Evolutionary conservation across 371 early-diverging fungal genomes (phyloP).

Genomic region (Mortierella sp.): DNA sequence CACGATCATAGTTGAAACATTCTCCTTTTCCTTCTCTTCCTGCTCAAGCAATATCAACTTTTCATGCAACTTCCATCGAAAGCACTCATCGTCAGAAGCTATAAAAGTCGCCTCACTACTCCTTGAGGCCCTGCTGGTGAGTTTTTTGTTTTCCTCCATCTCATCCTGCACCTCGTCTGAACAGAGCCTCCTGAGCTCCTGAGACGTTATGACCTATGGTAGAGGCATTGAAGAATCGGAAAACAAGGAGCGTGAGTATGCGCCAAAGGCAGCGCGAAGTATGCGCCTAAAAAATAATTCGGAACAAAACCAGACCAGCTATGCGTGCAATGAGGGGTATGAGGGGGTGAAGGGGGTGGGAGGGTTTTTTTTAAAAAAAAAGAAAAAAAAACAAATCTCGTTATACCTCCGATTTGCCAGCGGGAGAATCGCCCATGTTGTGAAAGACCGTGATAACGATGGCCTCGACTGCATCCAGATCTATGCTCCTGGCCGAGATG

Average conservation of each 20-base stretch:
- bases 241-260: neutral
- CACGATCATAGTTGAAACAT: neutral
- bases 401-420: neutral
- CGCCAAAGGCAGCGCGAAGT: neutral
- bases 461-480: constrained; percentile 3
- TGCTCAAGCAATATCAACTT: neutral
- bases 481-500: neutral
- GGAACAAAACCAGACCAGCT: neutral
- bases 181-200: neutral
- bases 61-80: constrained; percentile 10
- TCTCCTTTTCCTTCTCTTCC: neutral
- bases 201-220: neutral
- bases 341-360: neutral
- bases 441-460: neutral
- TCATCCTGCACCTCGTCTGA: neutral
- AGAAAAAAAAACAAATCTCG: neutral
- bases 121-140: neutral
- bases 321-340: neutral
- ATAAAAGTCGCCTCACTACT: neutral
- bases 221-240: neutral
- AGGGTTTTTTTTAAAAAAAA: neutral
- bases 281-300: neutral
- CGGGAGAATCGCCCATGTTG: neutral
- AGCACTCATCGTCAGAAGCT: neutral
- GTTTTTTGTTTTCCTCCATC: neutral